Base-by-base conservation (phyloP, 2,329 filamentous ascomycete species). In the Pseudogymnoascus sp. region DNA sequence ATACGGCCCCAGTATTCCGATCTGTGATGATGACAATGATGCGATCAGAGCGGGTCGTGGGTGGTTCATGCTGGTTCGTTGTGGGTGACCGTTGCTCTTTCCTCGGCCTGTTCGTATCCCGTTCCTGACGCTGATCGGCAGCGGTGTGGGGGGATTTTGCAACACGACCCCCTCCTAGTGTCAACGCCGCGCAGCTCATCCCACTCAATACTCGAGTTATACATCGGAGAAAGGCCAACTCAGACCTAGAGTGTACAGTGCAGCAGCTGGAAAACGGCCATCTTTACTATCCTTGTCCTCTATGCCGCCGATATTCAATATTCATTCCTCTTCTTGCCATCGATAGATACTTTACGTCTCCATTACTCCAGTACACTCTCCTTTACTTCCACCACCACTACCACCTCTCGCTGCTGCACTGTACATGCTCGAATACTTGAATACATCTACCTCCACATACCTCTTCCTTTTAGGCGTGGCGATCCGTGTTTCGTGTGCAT, bases 401-500 rank as follows among this genome's bases (percentile, higher is more conserved):
- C 36, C n/a, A n/a, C 25, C 25, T 5, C 42, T 48, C 42, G 13
- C 25, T 48, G 42, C 42, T 48, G 42, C 29, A 29, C 42, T 48
- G 42, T 48, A 48, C 42, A 13, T 29, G 2, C 12, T 29, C 42
- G 6, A 29, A 48, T 3, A n/a, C 42, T n/a, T 25, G 10, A 29
- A 25, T 25, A 48, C 17, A 10, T 44, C 17, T 2, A 25, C 25
- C 21, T 15, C 25, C 13, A 48, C 25, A 48, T 29, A 48, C 13
- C 13, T 15, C 42, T 15, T 25, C 42, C 9, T 25, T 48, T 15
- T 48, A 48, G 42, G 27, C 42, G 25, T 48, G 42, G 42, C 42
- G 42, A 48, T 48, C 42, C 6, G 42, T 29, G 42, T 48, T 48
- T 48, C 42, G 42, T 48, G 42, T 48, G 42, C 42, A 48, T 48